These are phyloP conservation scores for Xanthoconium stramineum DNA, from an alignment of 768 basidiomycete species.

Conservation along the genomic window DNA sequence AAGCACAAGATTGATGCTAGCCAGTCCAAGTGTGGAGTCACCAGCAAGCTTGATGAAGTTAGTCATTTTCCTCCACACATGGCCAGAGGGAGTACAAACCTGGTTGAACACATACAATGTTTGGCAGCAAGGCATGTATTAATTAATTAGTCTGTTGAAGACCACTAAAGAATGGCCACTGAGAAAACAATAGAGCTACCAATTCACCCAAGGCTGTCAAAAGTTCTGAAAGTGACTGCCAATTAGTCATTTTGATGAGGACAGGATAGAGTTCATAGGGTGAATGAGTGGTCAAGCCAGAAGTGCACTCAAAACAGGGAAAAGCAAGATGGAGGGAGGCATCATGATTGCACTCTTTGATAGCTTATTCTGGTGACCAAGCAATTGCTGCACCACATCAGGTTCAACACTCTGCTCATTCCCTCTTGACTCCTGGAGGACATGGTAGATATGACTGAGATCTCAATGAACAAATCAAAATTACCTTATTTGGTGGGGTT, in stretches of 20 bases:
- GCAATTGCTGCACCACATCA: conserved; percentile 16
- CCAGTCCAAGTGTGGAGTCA: conserved; percentile 41
- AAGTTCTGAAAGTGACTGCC: conserved; percentile 39
- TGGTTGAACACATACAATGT: conserved; percentile 47
- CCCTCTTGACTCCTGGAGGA: neutral
- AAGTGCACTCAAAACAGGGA: neutral
- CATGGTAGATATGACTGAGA: neutral
- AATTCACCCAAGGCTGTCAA: conserved; percentile 36
- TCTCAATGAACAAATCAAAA: neutral
- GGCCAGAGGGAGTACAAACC: conserved; percentile 23
- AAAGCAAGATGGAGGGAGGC: conserved; percentile 1
- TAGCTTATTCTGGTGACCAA: conserved; percentile 10
- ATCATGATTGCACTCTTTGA: conserved; percentile 16
- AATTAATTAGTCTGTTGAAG: conserved; percentile 39
- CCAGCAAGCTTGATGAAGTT: conserved; percentile 35
- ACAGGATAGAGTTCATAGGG: neutral
- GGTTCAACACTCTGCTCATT: neutral
- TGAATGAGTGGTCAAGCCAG: neutral
- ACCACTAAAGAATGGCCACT: conserved; percentile 25
- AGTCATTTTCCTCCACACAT: neutral
- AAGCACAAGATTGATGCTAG: conserved; percentile 45
- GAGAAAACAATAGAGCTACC: neutral
- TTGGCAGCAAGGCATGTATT: conserved; percentile 45
- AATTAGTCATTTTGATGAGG: conserved; percentile 38
- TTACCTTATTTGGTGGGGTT: neutral